Evolutionary conservation across 140 eudicot genomes (phyloP).

Genomic region (Erigeron philadelphicus): DNA sequence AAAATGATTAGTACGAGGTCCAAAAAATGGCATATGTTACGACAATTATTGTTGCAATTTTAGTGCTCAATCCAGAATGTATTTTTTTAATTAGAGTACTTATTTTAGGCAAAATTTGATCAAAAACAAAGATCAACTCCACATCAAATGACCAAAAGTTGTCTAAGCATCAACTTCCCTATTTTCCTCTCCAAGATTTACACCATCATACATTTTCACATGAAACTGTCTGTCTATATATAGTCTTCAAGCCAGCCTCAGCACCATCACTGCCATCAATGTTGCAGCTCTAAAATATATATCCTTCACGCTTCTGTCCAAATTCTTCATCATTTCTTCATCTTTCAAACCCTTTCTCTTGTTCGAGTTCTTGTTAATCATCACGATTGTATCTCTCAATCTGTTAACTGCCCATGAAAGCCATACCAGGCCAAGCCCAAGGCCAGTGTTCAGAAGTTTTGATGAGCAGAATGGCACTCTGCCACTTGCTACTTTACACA

Average conservation of each 20-base stretch:
- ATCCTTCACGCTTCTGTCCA: constrained; percentile 62
- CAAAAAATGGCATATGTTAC: not conserved
- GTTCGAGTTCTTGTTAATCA: constrained; percentile 49
- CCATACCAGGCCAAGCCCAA: constrained; percentile 90
- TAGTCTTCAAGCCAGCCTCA: constrained; percentile 66
- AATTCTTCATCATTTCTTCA: constrained; percentile 56
- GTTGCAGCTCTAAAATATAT: constrained; percentile 64
- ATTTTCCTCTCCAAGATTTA: constrained; percentile 23
- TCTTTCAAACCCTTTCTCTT: constrained; percentile 44
- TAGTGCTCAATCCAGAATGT: not conserved
- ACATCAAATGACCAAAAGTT: constrained; percentile 8
- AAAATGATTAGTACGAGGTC: not conserved
- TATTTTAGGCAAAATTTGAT: constrained; percentile 27
- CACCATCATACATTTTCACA: constrained; percentile 28
- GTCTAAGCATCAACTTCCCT: constrained; percentile 15
- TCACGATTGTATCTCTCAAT: constrained; percentile 58
- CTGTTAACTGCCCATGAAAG: constrained; percentile 72
- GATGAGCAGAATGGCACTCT: constrained; percentile 61
- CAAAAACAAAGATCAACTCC: constrained; percentile 29
- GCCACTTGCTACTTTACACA: constrained; percentile 54
- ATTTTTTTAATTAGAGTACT: constrained; percentile 12
- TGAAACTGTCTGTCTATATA: not conserved
- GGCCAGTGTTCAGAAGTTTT: constrained; percentile 57
- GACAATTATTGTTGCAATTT: not conserved
- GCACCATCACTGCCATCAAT: constrained; percentile 54